These are phyloP conservation scores for Colletotrichum theobromicola DNA, from an alignment of 2,329 filamentous ascomycete species.

Conservation along the genomic window DNA sequence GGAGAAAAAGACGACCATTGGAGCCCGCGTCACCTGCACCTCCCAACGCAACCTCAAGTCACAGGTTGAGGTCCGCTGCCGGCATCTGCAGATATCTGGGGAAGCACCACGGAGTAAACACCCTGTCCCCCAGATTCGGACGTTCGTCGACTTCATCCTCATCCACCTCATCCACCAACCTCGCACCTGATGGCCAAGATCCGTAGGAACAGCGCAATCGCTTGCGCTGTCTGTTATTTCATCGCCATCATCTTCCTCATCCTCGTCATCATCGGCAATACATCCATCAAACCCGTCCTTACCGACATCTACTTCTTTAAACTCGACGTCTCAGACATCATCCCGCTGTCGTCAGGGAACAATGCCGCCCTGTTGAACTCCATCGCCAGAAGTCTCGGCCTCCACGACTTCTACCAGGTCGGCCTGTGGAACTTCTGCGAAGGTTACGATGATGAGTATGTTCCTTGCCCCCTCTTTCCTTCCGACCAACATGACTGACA, in stretches of 20 bases:
- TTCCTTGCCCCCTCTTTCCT: neutral
- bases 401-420: constrained; percentile 94
- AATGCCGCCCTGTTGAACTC: constrained; percentile 77
- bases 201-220: constrained; percentile 65
- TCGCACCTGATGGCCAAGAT: constrained; percentile 42
- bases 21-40: neutral
- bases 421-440: constrained; percentile 94
- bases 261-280: constrained; percentile 80
- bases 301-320: constrained; percentile 82
- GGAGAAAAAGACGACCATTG: neutral
- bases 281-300: constrained; percentile 64
- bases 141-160: neutral
- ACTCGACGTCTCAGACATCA: constrained; percentile 82
- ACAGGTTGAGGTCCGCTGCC: neutral
- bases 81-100: constrained; percentile 6
- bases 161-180: neutral
- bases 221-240: constrained; percentile 74
- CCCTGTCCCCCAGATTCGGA: neutral
- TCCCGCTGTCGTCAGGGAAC: constrained; percentile 78
- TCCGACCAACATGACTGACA: constrained; percentile 47
- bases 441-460: constrained; percentile 72
- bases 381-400: constrained; percentile 82
- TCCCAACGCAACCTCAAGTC: neutral
- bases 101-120: neutral
- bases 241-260: constrained; percentile 80